Conservation (phyloP, 75 land plant genomes). For the Cryptomeria japonica region DNA sequence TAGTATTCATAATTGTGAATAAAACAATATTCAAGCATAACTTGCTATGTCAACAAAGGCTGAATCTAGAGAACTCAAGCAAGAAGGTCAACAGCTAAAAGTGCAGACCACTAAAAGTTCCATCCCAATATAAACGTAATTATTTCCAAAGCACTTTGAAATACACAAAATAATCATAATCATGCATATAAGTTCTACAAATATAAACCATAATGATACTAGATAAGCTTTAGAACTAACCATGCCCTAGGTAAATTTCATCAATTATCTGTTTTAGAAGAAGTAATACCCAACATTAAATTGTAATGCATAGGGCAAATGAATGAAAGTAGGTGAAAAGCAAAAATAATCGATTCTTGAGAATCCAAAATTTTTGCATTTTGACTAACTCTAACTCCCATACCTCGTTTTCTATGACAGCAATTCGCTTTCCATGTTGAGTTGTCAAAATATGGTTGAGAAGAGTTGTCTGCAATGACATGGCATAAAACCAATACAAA, state of each 20-base stretch:
- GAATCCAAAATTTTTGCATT: not conserved
- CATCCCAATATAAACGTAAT: not conserved
- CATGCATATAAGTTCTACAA: not conserved
- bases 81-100: not conserved
- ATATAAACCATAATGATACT: not conserved
- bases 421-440: conserved; percentile 91
- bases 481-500: not conserved
- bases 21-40: not conserved
- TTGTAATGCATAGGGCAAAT: too few species aligned
- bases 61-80: not conserved
- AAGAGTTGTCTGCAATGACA: conserved; percentile 76
- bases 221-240: not conserved
- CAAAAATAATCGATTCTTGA: too few species aligned
- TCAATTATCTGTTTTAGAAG: too few species aligned
- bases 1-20: not conserved
- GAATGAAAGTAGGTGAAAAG: too few species aligned
- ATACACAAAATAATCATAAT: not conserved
- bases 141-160: not conserved
- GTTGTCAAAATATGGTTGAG: conserved; percentile 86
- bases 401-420: conserved; percentile 98
- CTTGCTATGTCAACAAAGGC: not conserved
- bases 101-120: not conserved
- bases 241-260: not conserved
- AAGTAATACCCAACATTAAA: not conserved
- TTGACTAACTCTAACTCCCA: not conserved